Base-by-base conservation (phyloP, 2,329 filamentous ascomycete species). In the Nigrospora oryzae region DNA sequence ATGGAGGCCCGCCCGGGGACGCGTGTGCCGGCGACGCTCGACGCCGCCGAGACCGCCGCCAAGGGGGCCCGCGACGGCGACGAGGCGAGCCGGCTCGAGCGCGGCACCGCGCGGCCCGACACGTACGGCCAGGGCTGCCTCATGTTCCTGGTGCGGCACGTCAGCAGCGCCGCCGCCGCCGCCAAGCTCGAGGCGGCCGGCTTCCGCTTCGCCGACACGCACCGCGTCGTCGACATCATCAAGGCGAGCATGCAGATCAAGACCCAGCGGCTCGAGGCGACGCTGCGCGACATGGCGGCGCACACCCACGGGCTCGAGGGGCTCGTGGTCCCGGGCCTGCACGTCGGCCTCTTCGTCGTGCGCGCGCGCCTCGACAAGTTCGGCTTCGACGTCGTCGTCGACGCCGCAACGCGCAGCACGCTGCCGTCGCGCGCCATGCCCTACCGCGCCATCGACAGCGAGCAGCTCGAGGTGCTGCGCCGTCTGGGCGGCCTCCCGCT, bases 211-310 rank as follows among this genome's bases (percentile, higher is more conserved):
- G 85, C 85, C 4, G 74, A 79, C 32, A 65, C 82, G 11, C 74
- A 75, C 45, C 81, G 89, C 48, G 83, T 95, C 19, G 74, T 79
- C 14, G 73, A 77, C 19, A 77, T 79, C 36, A 79, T 95, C 50
- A 77, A 83, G 17, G 73, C 79, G 17, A 84, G 79, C 50, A 84
- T 95, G 73, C 86, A 91, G 56, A 81, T 94, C 45, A 74, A 82
- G 40, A 70, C 73, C 2, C 64, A 68, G 1, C 75, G 79, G 14
- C 68, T 95, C 4, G 71, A 75, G 38, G 60, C 63, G 6, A 79
- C 82, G 46, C 67, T 95, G 13, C 66, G 69, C 10, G 72, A 74
- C 28, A 86, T 95, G 74, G 75, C 78, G 14, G 70, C 66, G 16
- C 86, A 80, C 59, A 69, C 68, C 2, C n/a, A 33, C 5, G 63